A percentile compares a stretch with the other conserved stretches of the same genome.
These are phyloP conservation scores for Wilhelminamyces savonicus DNA, from an alignment of 805 yeast genomes.

Conservation along the genomic window DNA sequence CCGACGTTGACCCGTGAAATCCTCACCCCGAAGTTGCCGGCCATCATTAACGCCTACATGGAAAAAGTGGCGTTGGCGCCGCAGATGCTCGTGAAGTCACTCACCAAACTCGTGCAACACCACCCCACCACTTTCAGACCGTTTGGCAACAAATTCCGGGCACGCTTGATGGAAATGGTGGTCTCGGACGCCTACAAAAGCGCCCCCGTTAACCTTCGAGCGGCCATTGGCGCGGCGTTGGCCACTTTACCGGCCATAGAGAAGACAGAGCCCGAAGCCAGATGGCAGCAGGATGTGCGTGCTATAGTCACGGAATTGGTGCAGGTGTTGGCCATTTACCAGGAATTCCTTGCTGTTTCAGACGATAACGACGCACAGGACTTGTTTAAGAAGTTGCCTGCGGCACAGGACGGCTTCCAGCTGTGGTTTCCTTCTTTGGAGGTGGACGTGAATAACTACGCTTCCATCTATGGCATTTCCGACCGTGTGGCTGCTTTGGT, in stretches of 20 bases:
- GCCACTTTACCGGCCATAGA: conserved; percentile 55
- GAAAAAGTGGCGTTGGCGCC: conserved; percentile 28
- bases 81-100: conserved; percentile 26
- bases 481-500: conserved; percentile 44
- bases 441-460: conserved; percentile 55
- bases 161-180: conserved; percentile 30
- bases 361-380: conserved; percentile 47
- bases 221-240: conserved; percentile 40
- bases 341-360: conserved; percentile 49
- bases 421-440: conserved; percentile 40
- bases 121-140: conserved; percentile 83
- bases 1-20: conserved; percentile 80
- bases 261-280: conserved; percentile 41
- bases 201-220: conserved; percentile 35
- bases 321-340: conserved; percentile 50
- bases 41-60: conserved; percentile 49
- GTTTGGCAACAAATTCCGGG: conserved; percentile 56
- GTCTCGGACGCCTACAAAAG: conserved; percentile 28
- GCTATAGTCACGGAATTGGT: conserved; percentile 47
- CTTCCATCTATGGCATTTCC: conserved; percentile 45
- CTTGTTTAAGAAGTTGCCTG: conserved; percentile 31
- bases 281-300: conserved; percentile 42
- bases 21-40: conserved; percentile 70
- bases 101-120: conserved; percentile 36
- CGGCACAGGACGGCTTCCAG: conserved; percentile 13